Base-by-base conservation (phyloP, 2,329 filamentous ascomycete genomes). In the Tolypocladium capitatum region DNA sequence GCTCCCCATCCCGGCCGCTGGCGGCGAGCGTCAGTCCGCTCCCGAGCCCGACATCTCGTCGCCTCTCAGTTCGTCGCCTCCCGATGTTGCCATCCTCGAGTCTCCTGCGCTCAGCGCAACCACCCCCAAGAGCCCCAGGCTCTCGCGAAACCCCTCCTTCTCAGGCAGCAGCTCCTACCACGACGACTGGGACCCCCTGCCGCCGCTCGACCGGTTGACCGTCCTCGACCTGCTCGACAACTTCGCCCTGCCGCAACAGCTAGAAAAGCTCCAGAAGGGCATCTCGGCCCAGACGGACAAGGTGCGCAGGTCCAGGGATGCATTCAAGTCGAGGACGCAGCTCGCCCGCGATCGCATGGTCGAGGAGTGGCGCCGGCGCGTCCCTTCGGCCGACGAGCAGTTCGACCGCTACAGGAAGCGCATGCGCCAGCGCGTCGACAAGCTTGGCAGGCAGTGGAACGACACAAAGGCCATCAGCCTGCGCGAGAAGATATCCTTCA, bases 201-300 rank as follows among this genome's bases (percentile, higher is more conserved):
- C 90, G 10, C 90, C 91, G 1, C 72, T 96, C 24, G 92, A 98
- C 63, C 85, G 88, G 46, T 73, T 98, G 47, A 90, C 86, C 35
- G 80, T 97, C 49, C 88, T 98, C 58, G 92, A 98, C 61, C 75
- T 98, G 44, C 78, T 98, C 55, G 91, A 96, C 67, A 97, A 96
- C 63, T 81, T 98, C 53, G 86, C 90, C 6, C 73, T 98, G 31
- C 84, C 89, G 1, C 86, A 94, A 59, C 86, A 91, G 57, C 76
- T 98, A 20, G 92, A 97, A 67, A 92, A 86, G 69, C 75, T 96
- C 54, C 90, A 96, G 60, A 84, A 79, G 57, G 84, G 86, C 34
- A 74, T 97, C 49, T 83, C 83, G 28, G 78, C 81, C 5, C 90
- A 96, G 66, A 91, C 82, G 4, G 82, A 92, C 56, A 92, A 86